Conservation (phyloP, 768 basidiomycete species). For the Suillus clintonianus region DNA sequence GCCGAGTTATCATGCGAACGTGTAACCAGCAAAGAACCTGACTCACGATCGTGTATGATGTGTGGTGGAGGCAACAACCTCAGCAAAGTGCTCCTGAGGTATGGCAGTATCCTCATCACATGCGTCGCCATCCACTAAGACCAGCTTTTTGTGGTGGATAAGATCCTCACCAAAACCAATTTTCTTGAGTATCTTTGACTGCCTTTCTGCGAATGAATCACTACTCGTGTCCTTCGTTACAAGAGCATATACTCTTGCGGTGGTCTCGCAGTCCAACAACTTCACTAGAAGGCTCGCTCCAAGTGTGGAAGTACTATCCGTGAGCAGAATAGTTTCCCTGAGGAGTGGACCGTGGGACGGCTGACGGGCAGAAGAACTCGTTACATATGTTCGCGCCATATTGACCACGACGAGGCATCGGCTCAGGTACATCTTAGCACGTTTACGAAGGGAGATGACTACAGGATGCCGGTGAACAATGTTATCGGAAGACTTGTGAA, state of each 20-base stretch:
- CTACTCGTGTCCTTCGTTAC: slow-evolving; percentile 23
- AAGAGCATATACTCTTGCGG: slow-evolving; percentile 30
- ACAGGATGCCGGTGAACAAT: slow-evolving; percentile 40
- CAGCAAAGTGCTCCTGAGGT: slow-evolving; percentile 20
- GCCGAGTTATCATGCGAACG: slow-evolving; percentile 14
- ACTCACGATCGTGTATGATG: slow-evolving; percentile 40
- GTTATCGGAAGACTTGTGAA: slow-evolving; percentile 24
- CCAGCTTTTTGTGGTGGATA: slow-evolving; percentile 30
- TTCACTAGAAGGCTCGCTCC: slow-evolving; percentile 29
- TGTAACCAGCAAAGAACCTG: not conserved
- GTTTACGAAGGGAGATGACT: slow-evolving; percentile 21
- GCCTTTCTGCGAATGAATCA: slow-evolving; percentile 22
- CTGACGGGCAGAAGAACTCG: slow-evolving; percentile 9
- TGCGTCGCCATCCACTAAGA: slow-evolving; percentile 33
- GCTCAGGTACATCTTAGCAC: slow-evolving; percentile 13
- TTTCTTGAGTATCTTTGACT: slow-evolving; percentile 26
- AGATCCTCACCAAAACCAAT: slow-evolving; percentile 33
- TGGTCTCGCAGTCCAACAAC: slow-evolving; percentile 16
- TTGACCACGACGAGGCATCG: slow-evolving; percentile 18
- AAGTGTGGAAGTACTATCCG: slow-evolving; percentile 37
- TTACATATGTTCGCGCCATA: slow-evolving; percentile 4
- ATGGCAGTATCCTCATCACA: slow-evolving; percentile 27
- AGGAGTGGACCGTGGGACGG: not conserved
- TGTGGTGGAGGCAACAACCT: slow-evolving; percentile 34
- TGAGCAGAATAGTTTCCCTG: slow-evolving; percentile 25